Base-by-base conservation (phyloP, 2,329 filamentous ascomycete genomes). In the Lasiodiplodia sp. region DNA sequence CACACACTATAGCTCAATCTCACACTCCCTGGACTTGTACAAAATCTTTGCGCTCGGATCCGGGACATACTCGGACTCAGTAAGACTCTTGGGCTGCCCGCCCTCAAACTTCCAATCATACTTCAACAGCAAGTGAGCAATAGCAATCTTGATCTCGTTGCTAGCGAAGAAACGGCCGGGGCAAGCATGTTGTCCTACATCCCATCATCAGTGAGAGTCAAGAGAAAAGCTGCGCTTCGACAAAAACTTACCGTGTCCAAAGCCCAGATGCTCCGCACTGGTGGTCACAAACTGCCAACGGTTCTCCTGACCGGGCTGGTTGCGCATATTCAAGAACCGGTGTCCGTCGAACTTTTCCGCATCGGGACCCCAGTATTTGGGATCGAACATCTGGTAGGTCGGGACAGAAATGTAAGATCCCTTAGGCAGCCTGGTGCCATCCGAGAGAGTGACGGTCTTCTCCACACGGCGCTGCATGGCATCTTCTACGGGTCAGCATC, bases 371-470 rank as follows among this genome's bases (percentile, higher is more conserved):
- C 68, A 52, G 14, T 60, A 25, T 2, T 1, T 2, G 37, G 37
- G n/a, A 6, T 58, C 55, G n/a, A 40, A 58, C 55, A 58, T 58
- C n/a, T 58, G 55, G 52, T 12, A 14, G 11, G 55, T 58, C 18
- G 55, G 55, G 21, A 58, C 23, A 2, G 69, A 34, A 68, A 71
- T 53, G 18, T 44, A 11, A 10, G 67, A 38, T 21, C 73, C 72
- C 38, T 71, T 72, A 6, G 72, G 76, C 10, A 79, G 62, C n/a
- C 70, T 58, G 28, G 71, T 72, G 62, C 75, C 75, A 57, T 77
- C 73, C 18, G 75, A 74, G 4, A 78, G 72, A 2, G 57, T 69
- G 12, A 77, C 68, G 53, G 75, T 68, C n/a, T 69, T 38, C 12
- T 66, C 71, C 11, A 71, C 74, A 18, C 55, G 55, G 4, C 55